Conservation (phyloP, 2,329 filamentous ascomycete species). For the Xenoacremonium recifei region DNA sequence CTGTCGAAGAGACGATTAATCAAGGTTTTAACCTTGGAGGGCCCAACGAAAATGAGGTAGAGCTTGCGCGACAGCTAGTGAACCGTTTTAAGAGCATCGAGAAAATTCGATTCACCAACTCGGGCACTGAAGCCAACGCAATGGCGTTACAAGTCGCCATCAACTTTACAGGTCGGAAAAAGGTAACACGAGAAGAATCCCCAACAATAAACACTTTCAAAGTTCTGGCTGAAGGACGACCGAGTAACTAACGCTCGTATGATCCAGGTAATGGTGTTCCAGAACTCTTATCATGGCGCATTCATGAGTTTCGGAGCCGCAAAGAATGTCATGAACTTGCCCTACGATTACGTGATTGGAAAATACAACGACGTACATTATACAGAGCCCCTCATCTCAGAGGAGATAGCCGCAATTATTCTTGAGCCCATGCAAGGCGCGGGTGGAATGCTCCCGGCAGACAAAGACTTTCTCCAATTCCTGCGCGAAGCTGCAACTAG, state of each 20-base stretch:
- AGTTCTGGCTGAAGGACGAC: too few relatives aligned
- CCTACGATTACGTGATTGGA: slow-evolving; percentile 50
- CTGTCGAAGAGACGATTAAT: slow-evolving; percentile 41
- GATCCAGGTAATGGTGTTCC: too few relatives aligned
- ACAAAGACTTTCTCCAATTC: slow-evolving; percentile 44
- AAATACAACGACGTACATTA: slow-evolving; percentile 54
- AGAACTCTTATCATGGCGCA: too few relatives aligned
- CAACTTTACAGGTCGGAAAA: slow-evolving; percentile 16
- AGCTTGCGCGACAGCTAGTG: slow-evolving; percentile 45
- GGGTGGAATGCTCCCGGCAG: slow-evolving; percentile 51
- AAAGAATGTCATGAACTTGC: neutral
- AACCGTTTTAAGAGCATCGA: slow-evolving; percentile 47
- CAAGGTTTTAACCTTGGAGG: slow-evolving; percentile 51
- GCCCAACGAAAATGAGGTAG: slow-evolving; percentile 43
- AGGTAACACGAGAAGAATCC: slow-evolving; percentile 31
- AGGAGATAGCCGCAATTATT: slow-evolving; percentile 55
- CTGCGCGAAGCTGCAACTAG: slow-evolving; percentile 37
- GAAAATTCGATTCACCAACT: slow-evolving; percentile 56
- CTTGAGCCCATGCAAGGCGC: slow-evolving; percentile 62
- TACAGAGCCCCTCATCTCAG: slow-evolving; percentile 33
- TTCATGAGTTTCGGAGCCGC: slow-evolving; percentile 4
- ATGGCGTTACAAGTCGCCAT: slow-evolving; percentile 50
- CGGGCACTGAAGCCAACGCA: slow-evolving; percentile 58
- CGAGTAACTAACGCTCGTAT: too few relatives aligned
- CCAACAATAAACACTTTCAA: too few relatives aligned